Evolutionary conservation across 1,284 basidiomycete genomes (phyloP).

Genomic region (Inonotus hispidus): DNA sequence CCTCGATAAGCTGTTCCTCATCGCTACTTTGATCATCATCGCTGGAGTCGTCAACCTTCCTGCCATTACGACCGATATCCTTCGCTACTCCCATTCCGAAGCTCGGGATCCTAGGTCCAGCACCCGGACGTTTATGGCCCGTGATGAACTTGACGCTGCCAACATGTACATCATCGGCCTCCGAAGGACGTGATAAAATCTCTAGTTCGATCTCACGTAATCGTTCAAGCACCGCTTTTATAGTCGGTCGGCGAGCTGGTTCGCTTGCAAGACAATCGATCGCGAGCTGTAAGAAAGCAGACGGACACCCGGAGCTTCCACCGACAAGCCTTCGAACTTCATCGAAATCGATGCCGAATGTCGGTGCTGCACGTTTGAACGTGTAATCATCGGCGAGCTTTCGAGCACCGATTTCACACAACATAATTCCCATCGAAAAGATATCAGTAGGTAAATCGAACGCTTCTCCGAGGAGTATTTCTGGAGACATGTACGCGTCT

Average conservation of each 20-base stretch:
- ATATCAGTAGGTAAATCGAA: conserved; percentile 94
- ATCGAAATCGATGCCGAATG: conserved; percentile 71
- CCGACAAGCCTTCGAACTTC: conserved; percentile 66
- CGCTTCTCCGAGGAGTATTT: conserved; percentile 86
- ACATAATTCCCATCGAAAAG: conserved; percentile 92
- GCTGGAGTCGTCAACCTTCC: conserved; percentile 27
- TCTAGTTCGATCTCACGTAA: conserved; percentile 78
- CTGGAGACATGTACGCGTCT: conserved; percentile 91
- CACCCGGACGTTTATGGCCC: conserved; percentile 49
- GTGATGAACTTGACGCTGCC: conserved; percentile 82
- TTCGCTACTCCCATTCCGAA: conserved; percentile 73
- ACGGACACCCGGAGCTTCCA: conserved; percentile 68
- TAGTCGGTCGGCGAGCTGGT: conserved; percentile 68
- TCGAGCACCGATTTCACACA: conserved; percentile 88
- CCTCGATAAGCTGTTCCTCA: conserved; percentile 67
- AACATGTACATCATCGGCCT: conserved; percentile 68
- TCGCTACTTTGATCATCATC: conserved; percentile 48
- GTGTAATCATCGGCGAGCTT: conserved; percentile 76
- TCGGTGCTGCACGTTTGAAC: conserved; percentile 76
- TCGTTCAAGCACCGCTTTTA: conserved; percentile 69
- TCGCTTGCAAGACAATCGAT: conserved; percentile 75
- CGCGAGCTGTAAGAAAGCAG: conserved; percentile 70
- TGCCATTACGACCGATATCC: conserved; percentile 34
- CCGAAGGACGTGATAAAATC: conserved; percentile 61
- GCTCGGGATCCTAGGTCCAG: conserved; percentile 75